phyloP scores from a whole-genome alignment of 345 rosid species.

The Reutealis trisperma region DNA sequence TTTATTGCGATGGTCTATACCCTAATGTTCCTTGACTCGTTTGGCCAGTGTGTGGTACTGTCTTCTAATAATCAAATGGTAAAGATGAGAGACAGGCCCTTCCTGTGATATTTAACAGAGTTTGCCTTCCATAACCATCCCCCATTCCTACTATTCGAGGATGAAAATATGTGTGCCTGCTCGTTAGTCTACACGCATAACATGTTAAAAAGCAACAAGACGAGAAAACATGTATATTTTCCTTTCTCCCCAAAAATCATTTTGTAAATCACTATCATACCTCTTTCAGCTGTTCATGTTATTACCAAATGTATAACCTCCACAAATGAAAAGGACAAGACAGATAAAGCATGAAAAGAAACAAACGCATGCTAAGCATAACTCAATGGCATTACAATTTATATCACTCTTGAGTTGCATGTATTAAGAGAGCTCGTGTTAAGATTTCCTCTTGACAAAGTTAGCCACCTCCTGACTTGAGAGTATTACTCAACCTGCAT shows the following conservation, averaged over 20 bases:
- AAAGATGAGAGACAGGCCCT: neutral
- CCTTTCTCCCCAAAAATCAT: neutral
- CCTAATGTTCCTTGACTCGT: neutral
- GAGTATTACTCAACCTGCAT: slow-evolving; percentile 64
- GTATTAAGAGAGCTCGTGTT: neutral
- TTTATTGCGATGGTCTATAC: too few species aligned
- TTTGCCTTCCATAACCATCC: neutral
- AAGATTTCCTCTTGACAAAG: neutral
- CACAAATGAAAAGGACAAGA: neutral
- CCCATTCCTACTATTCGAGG: too few species aligned
- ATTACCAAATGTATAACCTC: neutral
- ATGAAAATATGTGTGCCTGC: neutral
- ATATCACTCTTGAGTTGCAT: neutral
- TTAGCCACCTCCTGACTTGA: slow-evolving; percentile 52
- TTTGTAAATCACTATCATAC: neutral
- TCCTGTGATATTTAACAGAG: neutral
- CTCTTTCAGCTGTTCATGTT: neutral
- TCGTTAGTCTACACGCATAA: neutral
- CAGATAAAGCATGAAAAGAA: neutral
- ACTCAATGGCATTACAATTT: neutral
- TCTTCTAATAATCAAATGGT: neutral
- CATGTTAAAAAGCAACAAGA: neutral
- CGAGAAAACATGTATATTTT: neutral
- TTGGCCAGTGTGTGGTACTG: neutral
- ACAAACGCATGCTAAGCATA: neutral